Evolutionary conservation across 202 grass and related monocot genomes (phyloP).

Genomic region (Schoenoplectus tabernaemontani): DNA sequence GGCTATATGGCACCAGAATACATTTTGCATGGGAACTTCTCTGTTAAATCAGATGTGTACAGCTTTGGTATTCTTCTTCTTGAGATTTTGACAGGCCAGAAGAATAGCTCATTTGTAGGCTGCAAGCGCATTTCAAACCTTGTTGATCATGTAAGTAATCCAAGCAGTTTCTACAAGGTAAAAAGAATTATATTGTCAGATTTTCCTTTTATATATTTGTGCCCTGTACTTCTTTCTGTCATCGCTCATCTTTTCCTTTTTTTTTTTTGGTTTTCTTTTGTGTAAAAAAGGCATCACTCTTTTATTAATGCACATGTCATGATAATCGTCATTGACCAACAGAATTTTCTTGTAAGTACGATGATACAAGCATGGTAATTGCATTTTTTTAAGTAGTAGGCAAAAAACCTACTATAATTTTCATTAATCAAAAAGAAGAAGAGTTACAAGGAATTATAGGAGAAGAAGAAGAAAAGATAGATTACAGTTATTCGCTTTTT

Average conservation of each 20-base stretch:
- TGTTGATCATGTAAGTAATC: slow-evolving; percentile 2
- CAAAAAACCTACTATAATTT: too few relatives aligned
- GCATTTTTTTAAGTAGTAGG: neutral
- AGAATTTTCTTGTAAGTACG: neutral
- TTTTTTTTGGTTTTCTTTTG: neutral
- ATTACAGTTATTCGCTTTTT: too few relatives aligned
- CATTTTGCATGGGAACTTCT: neutral
- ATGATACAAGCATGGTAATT: neutral
- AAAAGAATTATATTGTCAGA: neutral
- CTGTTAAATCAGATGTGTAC: slow-evolving; percentile 23
- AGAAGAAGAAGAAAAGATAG: too few relatives aligned
- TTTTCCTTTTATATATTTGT: neutral
- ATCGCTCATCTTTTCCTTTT: neutral
- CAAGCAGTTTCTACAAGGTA: neutral
- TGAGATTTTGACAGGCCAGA: slow-evolving; percentile 25
- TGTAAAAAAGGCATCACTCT: neutral
- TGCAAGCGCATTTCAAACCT: neutral
- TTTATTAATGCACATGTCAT: neutral
- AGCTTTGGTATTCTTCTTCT: slow-evolving; percentile 24
- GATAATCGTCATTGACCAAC: neutral
- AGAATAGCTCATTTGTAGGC: slow-evolving; percentile 2
- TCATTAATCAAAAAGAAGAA: too few relatives aligned
- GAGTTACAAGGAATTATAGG: too few relatives aligned
- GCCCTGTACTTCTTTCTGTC: neutral
- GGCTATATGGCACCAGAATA: slow-evolving; percentile 39